Percentiles rank a stretch among this genome's conserved stretches.
Evolutionary conservation across 2,329 filamentous ascomycete species (phyloP).

Genomic region (Fusarium sp.): DNA sequence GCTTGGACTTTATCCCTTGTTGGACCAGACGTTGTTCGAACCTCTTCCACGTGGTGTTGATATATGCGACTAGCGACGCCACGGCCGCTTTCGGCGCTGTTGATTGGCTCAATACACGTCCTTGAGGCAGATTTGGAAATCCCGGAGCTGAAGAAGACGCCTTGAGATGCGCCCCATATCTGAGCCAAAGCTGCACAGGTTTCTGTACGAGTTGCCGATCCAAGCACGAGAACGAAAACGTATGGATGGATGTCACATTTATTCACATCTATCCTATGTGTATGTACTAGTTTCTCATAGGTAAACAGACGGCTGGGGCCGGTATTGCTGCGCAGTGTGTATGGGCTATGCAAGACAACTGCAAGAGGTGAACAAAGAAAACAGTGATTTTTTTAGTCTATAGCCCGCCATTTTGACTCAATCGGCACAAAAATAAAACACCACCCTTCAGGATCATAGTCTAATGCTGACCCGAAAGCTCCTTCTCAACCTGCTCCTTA

Average conservation of each 20-base stretch:
- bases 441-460: neutral
- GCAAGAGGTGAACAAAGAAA: neutral
- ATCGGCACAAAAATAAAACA: neutral
- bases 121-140: neutral
- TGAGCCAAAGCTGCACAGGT: neutral
- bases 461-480: conserved; percentile 58
- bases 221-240: neutral
- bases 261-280: neutral
- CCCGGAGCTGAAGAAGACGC: neutral
- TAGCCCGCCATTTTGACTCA: neutral
- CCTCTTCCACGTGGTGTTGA: neutral
- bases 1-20: neutral
- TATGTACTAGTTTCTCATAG: neutral
- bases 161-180: neutral
- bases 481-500: conserved; percentile 76
- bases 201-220: neutral
- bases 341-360: neutral
- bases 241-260: neutral
- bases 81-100: accelerated
- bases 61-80: neutral
- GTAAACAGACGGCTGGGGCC: too few relatives aligned
- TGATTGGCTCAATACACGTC: neutral
- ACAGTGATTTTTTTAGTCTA: neutral
- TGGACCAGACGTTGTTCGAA: neutral
- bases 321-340: neutral